A percentile compares a stretch with the other conserved stretches of the same genome.
phyloP scores from a whole-genome alignment of 2,329 filamentous ascomycete species.

The Cryphonectria parasitica region DNA sequence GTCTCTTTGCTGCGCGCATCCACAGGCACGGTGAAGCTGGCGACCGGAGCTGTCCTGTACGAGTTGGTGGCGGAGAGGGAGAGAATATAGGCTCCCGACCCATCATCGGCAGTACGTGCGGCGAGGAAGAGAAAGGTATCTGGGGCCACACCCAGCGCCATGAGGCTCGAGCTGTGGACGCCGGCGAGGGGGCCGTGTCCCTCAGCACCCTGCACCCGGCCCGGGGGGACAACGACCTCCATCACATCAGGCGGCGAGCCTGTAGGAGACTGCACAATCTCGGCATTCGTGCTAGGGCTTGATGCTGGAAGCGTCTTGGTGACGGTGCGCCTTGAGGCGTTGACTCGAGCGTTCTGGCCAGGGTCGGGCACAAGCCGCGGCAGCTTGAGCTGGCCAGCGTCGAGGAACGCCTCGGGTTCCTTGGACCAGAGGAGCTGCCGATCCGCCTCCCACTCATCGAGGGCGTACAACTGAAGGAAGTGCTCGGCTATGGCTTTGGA shows the following conservation, averaged over 20 bases:
- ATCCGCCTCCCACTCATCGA: slow-evolving; percentile 23
- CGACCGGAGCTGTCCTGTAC: neutral
- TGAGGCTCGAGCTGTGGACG: slow-evolving; percentile 5
- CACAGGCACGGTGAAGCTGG: too few relatives aligned
- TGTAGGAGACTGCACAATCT: too few relatives aligned
- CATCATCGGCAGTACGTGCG: neutral
- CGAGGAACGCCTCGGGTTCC: slow-evolving; percentile 37
- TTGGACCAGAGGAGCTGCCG: slow-evolving; percentile 35
- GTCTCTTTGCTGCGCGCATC: too few relatives aligned
- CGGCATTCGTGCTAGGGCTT: neutral
- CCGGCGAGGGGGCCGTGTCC: too few relatives aligned
- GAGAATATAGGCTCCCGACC: neutral
- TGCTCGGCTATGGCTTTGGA: slow-evolving; percentile 23
- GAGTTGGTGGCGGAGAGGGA: neutral
- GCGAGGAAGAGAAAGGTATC: slow-evolving; percentile 27
- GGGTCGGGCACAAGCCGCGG: slow-evolving; percentile 33
- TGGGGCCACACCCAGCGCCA: slow-evolving; percentile 24
- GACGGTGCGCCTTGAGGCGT: slow-evolving; percentile 30
- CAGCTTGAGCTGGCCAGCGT: slow-evolving; percentile 34
- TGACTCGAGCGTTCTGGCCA: slow-evolving; percentile 30
- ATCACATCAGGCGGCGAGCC: too few relatives aligned
- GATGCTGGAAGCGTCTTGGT: slow-evolving; percentile 14
- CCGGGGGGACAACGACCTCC: neutral
- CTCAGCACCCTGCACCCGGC: too few relatives aligned
- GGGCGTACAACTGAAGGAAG: slow-evolving; percentile 29